phyloP scores from a whole-genome alignment of 495 filamentous ascomycete genomes.

The Staphylotrichum longicolle region DNA sequence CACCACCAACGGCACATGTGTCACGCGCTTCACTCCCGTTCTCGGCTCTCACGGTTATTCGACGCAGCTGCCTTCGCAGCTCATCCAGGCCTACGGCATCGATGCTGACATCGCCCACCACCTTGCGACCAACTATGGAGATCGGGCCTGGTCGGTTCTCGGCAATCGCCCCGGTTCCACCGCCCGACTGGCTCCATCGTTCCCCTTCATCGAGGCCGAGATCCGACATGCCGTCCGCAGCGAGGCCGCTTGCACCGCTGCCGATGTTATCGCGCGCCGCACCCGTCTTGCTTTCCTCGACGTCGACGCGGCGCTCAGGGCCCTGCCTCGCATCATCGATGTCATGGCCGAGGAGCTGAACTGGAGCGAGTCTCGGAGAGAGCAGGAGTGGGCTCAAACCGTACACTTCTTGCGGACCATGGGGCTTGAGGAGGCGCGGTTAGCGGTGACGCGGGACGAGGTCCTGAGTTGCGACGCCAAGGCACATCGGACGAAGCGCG shows the following conservation, averaged over 20 bases:
- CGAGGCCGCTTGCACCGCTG: conserved; percentile 92
- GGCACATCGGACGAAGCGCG: background rate
- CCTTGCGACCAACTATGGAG: conserved; percentile 84
- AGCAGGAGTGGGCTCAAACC: conserved; percentile 79
- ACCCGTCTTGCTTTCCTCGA: conserved; percentile 92
- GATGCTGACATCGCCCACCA: conserved; percentile 95
- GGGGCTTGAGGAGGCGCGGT: conserved; percentile 1
- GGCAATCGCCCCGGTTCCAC: conserved; percentile 74
- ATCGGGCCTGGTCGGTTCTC: conserved; percentile 93
- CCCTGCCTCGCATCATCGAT: conserved; percentile 84
- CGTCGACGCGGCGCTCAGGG: conserved; percentile 92
- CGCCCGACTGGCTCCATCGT: conserved; percentile 75
- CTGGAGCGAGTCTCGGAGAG: conserved; percentile 73
- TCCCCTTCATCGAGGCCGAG: conserved; percentile 95
- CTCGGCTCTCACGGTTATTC: conserved; percentile 90
- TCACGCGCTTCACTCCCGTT: conserved; percentile 85
- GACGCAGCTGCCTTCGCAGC: conserved; percentile 95
- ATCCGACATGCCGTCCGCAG: conserved; percentile 84
- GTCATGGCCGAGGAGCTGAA: conserved; percentile 86
- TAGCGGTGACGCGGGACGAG: background rate
- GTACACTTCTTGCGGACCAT: background rate
- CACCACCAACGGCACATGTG: conserved; percentile 68
- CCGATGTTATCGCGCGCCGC: conserved; percentile 84
- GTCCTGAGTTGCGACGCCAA: background rate
- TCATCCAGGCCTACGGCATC: conserved; percentile 94